Conservation (phyloP, 2,329 filamentous ascomycete genomes). For the Ceratocystiopsis brevicomis region DNA sequence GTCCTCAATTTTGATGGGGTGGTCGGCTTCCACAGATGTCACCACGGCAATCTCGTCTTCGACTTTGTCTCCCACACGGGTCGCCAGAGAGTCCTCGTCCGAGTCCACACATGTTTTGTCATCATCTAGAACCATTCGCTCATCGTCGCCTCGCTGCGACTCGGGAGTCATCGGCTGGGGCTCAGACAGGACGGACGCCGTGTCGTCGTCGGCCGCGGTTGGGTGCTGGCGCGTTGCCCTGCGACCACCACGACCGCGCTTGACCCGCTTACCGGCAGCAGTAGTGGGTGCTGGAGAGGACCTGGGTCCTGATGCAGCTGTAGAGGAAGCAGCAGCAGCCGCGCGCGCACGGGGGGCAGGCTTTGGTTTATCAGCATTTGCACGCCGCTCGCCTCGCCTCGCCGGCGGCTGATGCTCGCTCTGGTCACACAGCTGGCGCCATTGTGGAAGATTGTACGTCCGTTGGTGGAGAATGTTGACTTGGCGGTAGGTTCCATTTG, state of each 20-base stretch:
- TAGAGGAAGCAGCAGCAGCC: conserved; percentile 9
- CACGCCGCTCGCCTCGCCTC: conserved; percentile 62
- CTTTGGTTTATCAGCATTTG: conserved; percentile 35
- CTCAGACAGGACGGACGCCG: conserved; percentile 19
- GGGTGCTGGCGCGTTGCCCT: conserved; percentile 23
- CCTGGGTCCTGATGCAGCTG: conserved; percentile 4
- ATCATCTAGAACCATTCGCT: conserved; percentile 11
- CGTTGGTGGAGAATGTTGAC: conserved; percentile 92
- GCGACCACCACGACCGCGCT: conserved; percentile 8
- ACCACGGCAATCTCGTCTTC: conserved; percentile 18
- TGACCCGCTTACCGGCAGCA: conserved; percentile 10
- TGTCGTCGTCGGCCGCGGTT: conserved; percentile 20
- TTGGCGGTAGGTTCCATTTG: conserved; percentile 87
- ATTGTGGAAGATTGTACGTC: conserved; percentile 91
- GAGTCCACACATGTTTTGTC: conserved; percentile 7
- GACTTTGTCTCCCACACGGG: conserved; percentile 12
- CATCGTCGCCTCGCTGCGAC: conserved; percentile 20
- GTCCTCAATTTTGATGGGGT: conserved; percentile 23
- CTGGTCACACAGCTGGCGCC: conserved; percentile 83
- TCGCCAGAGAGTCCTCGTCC: conserved; percentile 1
- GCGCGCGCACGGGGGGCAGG: conserved; percentile 21
- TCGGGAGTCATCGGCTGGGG: conserved; percentile 40
- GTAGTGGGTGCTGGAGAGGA: not conserved
- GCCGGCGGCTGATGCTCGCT: conserved; percentile 92
- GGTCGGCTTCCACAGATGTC: conserved; percentile 32